These are phyloP conservation scores for Nigrograna mackinnonii DNA, from an alignment of 2,329 filamentous ascomycete genomes.

Conservation along the genomic window DNA sequence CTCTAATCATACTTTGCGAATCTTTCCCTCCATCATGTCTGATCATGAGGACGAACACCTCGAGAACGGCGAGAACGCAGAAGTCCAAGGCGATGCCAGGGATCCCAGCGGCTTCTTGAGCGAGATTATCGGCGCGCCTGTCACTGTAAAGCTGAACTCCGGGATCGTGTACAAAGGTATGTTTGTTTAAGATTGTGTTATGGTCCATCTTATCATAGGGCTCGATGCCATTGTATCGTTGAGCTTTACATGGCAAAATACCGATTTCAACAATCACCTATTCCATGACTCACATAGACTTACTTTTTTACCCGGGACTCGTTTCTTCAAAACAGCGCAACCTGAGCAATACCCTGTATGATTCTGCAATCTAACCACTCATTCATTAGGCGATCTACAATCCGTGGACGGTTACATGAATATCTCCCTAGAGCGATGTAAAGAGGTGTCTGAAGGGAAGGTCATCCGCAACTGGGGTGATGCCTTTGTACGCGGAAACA, in stretches of 20 bases:
- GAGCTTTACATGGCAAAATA: background rate
- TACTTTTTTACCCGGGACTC: too few species aligned
- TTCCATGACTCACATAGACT: too few species aligned
- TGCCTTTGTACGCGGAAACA: conserved; percentile 94
- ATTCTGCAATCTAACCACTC: background rate
- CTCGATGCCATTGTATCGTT: too few species aligned
- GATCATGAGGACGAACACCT: conserved; percentile 1
- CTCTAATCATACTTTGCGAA: background rate
- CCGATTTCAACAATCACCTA: too few species aligned
- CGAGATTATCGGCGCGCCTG: conserved; percentile 91
- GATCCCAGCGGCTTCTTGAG: conserved; percentile 92
- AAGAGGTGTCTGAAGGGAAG: conserved; percentile 85
- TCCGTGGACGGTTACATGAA: conserved; percentile 99
- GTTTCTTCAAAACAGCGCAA: too few species aligned
- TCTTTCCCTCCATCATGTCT: background rate
- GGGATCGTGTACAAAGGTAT: conserved; percentile 95
- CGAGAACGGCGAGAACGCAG: conserved; percentile 66
- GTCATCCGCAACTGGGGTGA: conserved; percentile 86
- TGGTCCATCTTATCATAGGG: too few species aligned
- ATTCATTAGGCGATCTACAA: conserved; percentile 77
- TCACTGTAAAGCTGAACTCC: conserved; percentile 98
- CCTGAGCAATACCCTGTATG: background rate
- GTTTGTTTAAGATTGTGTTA: conserved; percentile 1
- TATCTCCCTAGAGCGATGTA: conserved; percentile 94
- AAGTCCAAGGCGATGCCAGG: conserved; percentile 68